Conservation (phyloP, 163 green algal genomes). For the Volvox carteri region DNA sequence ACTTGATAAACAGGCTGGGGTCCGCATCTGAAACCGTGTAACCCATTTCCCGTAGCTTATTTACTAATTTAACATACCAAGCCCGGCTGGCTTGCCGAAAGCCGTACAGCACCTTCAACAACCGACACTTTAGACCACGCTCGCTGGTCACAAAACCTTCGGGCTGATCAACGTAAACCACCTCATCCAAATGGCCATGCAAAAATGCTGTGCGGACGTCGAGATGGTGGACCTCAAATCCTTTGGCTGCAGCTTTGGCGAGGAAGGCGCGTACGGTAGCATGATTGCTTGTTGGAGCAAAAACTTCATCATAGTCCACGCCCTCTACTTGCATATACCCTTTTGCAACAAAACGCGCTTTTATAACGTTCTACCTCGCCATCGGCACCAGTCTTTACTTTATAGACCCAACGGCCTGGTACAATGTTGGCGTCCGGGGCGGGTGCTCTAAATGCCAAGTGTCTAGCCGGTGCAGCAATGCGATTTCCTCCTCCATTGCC, state of each 20-base stretch:
- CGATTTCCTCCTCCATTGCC: conserved; percentile 31
- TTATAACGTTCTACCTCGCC: conserved; percentile 73
- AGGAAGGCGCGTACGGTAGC: neutral
- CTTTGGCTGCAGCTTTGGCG: neutral
- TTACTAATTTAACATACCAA: neutral
- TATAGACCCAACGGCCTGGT: conserved; percentile 69
- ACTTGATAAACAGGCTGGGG: neutral
- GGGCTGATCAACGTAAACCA: neutral
- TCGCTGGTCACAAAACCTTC: neutral
- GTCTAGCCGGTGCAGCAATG: neutral
- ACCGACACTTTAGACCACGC: neutral
- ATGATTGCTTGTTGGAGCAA: neutral
- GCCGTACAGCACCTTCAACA: neutral
- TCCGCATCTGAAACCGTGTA: neutral
- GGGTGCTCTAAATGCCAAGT: conserved; percentile 48
- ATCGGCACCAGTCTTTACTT: conserved; percentile 63
- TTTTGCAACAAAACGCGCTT: too few species aligned
- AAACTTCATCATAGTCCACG: too few species aligned
- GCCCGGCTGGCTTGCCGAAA: neutral
- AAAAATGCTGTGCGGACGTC: neutral
- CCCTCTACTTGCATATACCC: too few species aligned
- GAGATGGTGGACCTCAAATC: neutral
- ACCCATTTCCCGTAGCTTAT: too few species aligned
- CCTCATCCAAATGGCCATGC: conserved; percentile 1
- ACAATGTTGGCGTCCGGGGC: conserved; percentile 54